Percentiles rank a stretch among this genome's conserved stretches.
Conservation (phyloP, 2,329 filamentous ascomycete genomes). For the Sclerotinia subarctica region DNA sequence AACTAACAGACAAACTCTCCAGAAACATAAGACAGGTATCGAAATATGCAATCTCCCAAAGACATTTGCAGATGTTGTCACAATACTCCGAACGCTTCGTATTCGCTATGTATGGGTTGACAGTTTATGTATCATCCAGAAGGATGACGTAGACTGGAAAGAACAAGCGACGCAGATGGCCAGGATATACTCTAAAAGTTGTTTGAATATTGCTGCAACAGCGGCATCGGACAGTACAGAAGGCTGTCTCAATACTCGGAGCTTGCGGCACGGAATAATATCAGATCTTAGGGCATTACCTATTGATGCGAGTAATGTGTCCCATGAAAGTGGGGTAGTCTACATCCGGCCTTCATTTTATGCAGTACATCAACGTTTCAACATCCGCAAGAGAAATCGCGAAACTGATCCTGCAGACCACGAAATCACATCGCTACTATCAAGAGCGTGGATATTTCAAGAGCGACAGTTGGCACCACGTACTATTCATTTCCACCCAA, state of each 20-base stretch:
- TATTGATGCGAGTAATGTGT: not conserved
- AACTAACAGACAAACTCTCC: not conserved
- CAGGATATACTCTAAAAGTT: not conserved
- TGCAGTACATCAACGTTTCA: not conserved
- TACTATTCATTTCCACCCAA: not conserved
- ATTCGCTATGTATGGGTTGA: not conserved
- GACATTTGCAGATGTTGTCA: not conserved
- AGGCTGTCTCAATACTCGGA: not conserved
- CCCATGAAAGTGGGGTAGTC: too few relatives aligned
- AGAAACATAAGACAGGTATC: not conserved
- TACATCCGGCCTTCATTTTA: not conserved
- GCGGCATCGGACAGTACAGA: not conserved
- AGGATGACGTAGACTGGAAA: not conserved
- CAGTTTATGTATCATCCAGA: not conserved
- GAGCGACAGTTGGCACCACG: not conserved
- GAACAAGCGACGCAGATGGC: not conserved
- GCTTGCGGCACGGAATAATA: not conserved
- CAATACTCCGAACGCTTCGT: not conserved
- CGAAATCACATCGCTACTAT: not conserved
- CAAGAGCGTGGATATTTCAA: conserved; percentile 1
- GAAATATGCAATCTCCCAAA: not conserved
- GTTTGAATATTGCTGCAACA: not conserved
- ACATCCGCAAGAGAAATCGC: not conserved
- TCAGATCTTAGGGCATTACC: not conserved
- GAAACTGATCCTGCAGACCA: not conserved